Base-by-base conservation (phyloP, 345 rosid species). In the Excoecaria cochinchinensis region DNA sequence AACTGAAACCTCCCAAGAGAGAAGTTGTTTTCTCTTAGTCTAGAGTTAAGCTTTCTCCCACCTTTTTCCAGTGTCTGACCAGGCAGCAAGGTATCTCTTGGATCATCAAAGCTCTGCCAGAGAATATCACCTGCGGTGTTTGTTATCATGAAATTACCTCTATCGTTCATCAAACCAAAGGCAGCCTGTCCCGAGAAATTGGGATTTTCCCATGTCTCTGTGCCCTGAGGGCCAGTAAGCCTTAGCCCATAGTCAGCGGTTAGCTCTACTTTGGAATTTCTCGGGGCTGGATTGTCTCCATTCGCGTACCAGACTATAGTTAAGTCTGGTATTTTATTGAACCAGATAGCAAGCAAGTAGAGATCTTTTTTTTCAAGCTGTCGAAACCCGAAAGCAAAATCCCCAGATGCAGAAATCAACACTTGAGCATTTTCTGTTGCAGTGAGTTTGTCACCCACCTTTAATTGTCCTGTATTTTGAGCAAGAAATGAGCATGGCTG, bases 1-100 rank as follows among this genome's bases (percentile, higher is more conserved):
- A 86, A 73, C 42, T 78, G 82, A 61, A 82, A 86, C 74, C 82
- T 84, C 55, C 89, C 89, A 14, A 10, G 42, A 16, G 86, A 78
- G 78, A 79, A 86, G 79, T 82, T 77, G 62, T 63, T 73, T 39
- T 40, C 74, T 8, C 72, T 67, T 48, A 46, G 70, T 19, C 77
- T 59, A 56, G 87, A 77, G 46, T 75, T 82, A 19, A 84, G 81
- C 40, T 6, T 4, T 8, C 22, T 10, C 1, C 58, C 72, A 3
- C 12, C 25, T 10, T 16, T 74, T 21, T 67, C 63, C 70, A 86
- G 24, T 13, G 8, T 42, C 56, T 86, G 89, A 2, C 76, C 65
- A 53, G 87, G 89, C 57, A 84, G 63, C 70, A 86, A 25, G 0
- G 87, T 86, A 50, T 84, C 87, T 0, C 64, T 64, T 12, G 89